phyloP scores from a whole-genome alignment of 202 grass and related monocot species.

The Dendrocalamus latiflorus region DNA sequence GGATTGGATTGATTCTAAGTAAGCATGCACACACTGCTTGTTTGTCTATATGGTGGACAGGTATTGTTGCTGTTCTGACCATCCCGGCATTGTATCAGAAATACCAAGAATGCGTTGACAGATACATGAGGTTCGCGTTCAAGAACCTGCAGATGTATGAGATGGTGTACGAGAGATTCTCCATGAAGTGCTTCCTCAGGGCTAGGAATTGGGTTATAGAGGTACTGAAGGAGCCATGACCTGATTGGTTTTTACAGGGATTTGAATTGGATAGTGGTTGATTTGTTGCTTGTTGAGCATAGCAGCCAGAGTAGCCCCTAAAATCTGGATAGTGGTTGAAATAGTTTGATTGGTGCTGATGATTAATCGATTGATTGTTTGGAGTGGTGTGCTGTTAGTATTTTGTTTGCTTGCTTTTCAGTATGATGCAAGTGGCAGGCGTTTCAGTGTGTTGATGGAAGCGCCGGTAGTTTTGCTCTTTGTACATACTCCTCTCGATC shows the following conservation, averaged over 20 bases:
- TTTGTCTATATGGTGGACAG: conserved; percentile 18
- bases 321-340: conserved; percentile 6
- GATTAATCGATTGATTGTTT: background rate
- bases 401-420: background rate
- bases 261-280: background rate
- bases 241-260: background rate
- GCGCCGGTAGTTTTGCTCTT: background rate
- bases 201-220: conserved; percentile 41
- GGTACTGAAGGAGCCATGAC: conserved; percentile 45
- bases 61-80: conserved; percentile 37
- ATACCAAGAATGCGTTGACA: conserved; percentile 46
- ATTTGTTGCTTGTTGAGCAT: too few species aligned
- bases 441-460: background rate
- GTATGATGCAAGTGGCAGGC: background rate
- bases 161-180: conserved; percentile 51
- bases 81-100: conserved; percentile 68
- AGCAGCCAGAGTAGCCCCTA: conserved; percentile 1
- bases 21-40: background rate
- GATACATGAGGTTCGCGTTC: conserved; percentile 36
- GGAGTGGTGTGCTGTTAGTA: background rate
- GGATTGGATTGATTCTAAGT: background rate
- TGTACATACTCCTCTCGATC: background rate
- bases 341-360: background rate
- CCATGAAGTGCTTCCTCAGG: conserved; percentile 42
- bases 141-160: conserved; percentile 67